Evolutionary conservation across 495 filamentous ascomycete species (phyloP).

Genomic region (Pyrenopolyporus hunteri): DNA sequence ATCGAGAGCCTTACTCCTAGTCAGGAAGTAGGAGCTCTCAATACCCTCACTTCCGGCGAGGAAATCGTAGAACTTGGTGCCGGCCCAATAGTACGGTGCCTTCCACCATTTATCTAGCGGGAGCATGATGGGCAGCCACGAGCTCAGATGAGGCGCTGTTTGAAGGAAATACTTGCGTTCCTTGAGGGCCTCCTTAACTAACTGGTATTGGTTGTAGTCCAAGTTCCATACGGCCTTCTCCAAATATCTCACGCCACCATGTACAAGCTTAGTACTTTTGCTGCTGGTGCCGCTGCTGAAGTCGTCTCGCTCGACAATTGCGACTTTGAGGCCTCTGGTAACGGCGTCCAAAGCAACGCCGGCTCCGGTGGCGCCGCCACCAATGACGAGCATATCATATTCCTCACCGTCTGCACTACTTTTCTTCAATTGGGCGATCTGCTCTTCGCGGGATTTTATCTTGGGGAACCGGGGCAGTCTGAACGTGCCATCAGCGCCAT

Average conservation of each 20-base stretch:
- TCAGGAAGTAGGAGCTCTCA: slow-evolving; percentile 95
- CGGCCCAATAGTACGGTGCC: slow-evolving; percentile 95
- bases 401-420: slow-evolving; percentile 50
- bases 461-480: slow-evolving; percentile 80
- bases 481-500: slow-evolving; percentile 76
- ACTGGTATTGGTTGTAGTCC: slow-evolving; percentile 92
- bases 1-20: slow-evolving; percentile 91
- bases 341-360: slow-evolving; percentile 95
- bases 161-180: slow-evolving; percentile 96
- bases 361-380: slow-evolving; percentile 88
- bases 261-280: slow-evolving; percentile 97
- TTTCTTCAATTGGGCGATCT: slow-evolving; percentile 65
- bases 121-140: slow-evolving; percentile 97
- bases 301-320: slow-evolving; percentile 93
- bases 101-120: slow-evolving; percentile 97
- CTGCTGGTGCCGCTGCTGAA: slow-evolving; percentile 93
- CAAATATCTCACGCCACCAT: slow-evolving; percentile 94
- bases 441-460: slow-evolving; percentile 72
- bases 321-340: slow-evolving; percentile 90
- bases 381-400: slow-evolving; percentile 92
- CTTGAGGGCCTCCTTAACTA: slow-evolving; percentile 93
- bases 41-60: slow-evolving; percentile 95
- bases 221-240: slow-evolving; percentile 97
- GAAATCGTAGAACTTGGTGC: slow-evolving; percentile 94
- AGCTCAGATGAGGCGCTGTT: slow-evolving; percentile 92